These are phyloP conservation scores for Stellera chamaejasme DNA, from an alignment of 345 rosid species.

Conservation along the genomic window DNA sequence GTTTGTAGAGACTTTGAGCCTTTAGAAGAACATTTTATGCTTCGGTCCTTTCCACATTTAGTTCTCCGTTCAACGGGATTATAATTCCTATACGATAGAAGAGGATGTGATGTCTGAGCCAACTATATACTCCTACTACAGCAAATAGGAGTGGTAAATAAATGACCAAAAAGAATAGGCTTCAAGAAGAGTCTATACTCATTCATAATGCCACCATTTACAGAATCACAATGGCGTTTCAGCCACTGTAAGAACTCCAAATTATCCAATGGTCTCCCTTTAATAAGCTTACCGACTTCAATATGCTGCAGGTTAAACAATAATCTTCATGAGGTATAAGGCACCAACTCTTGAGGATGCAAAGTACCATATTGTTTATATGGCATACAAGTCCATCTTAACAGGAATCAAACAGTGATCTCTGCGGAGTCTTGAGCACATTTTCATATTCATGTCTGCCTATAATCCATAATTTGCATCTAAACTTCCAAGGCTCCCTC, in stretches of 20 bases:
- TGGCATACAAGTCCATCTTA: too few species aligned
- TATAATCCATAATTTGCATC: too few species aligned
- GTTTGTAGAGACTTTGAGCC: conserved; percentile 68
- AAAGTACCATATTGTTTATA: too few species aligned
- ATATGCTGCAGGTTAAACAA: conserved; percentile 44
- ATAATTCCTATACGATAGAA: conserved; percentile 52
- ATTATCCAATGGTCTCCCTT: conserved; percentile 93
- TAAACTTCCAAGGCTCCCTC: too few species aligned
- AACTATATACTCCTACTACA: not conserved
- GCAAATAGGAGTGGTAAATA: not conserved
- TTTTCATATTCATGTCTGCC: too few species aligned
- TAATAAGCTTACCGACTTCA: conserved; percentile 89
- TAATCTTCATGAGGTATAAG: not conserved
- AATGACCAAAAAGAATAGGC: not conserved
- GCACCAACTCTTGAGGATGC: too few species aligned
- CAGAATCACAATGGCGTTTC: conserved; percentile 89
- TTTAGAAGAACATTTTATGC: conserved; percentile 43
- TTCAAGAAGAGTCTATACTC: conserved; percentile 38
- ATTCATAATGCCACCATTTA: conserved; percentile 93
- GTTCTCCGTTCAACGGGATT: conserved; percentile 82
- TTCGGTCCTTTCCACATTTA: conserved; percentile 66
- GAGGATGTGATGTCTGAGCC: not conserved
- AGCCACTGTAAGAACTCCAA: conserved; percentile 98
- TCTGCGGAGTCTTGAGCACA: too few species aligned
- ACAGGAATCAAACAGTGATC: too few species aligned